phyloP scores from a whole-genome alignment of 202 grass and related monocot species.

The Eragrostis tef region DNA sequence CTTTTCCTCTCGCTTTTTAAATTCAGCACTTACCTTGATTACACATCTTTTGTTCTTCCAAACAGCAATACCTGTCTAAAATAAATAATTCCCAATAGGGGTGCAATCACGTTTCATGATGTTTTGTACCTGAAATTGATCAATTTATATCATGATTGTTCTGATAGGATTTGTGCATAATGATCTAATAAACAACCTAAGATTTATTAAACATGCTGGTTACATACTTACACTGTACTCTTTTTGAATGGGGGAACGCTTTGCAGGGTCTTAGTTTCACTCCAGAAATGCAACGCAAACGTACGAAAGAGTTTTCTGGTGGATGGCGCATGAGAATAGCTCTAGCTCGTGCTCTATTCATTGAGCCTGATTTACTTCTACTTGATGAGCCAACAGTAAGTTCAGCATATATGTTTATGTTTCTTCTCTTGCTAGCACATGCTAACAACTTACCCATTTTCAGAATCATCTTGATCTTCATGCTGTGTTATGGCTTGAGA shows the following conservation, averaged over 20 bases:
- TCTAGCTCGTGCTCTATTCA: conserved; percentile 90
- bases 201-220: conserved; percentile 3
- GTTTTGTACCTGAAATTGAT: not conserved
- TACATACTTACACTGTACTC: conserved; percentile 32
- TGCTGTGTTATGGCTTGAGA: conserved; percentile 91
- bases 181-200: not conserved
- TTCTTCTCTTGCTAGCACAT: conserved; percentile 33
- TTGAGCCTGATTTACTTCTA: conserved; percentile 94
- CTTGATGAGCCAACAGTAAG: conserved; percentile 97
- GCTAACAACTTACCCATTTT: conserved; percentile 41
- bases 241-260: conserved; percentile 38
- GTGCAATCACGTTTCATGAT: conserved; percentile 2
- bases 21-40: conserved; percentile 3
- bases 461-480: conserved; percentile 99
- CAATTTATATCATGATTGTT: not conserved
- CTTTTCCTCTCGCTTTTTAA: conserved; percentile 13
- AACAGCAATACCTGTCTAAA: not conserved
- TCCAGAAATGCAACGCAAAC: conserved; percentile 87
- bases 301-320: conserved; percentile 88
- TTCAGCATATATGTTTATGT: conserved; percentile 25
- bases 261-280: conserved; percentile 98
- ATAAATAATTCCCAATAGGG: not conserved
- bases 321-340: conserved; percentile 98
- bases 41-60: not conserved
- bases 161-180: not conserved